Conservation (phyloP, 2,329 filamentous ascomycete genomes). For the Colletotrichum aenigma region DNA sequence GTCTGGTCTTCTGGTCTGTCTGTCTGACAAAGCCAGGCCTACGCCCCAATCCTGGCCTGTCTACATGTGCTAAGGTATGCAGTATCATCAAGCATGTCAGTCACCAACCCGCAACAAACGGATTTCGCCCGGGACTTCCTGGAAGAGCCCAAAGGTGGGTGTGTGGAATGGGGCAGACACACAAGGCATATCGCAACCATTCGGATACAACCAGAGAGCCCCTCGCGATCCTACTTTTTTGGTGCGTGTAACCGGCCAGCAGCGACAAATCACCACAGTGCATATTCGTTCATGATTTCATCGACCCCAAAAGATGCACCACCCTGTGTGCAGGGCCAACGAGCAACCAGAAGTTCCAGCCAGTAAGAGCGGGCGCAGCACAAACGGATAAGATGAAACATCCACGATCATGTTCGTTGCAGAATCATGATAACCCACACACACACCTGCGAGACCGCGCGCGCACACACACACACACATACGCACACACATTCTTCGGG, state of each 20-base stretch:
- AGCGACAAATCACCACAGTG: neutral
- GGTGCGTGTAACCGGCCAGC: neutral
- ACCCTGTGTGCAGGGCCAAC: neutral
- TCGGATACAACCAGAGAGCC: neutral
- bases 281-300: neutral
- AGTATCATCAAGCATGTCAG: neutral
- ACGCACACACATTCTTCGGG: neutral
- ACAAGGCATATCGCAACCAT: neutral
- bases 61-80: neutral
- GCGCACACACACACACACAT: neutral
- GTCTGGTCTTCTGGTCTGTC: neutral
- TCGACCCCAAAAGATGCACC: neutral
- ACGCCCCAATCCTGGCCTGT: neutral
- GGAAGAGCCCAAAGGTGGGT: neutral
- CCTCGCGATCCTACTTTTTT: neutral
- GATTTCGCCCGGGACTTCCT: neutral
- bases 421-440: constrained; percentile 19
- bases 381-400: constrained; percentile 22
- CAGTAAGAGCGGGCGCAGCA: neutral
- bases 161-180: neutral
- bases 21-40: constrained; percentile 7
- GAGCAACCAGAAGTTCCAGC: neutral
- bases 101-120: neutral
- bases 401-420: constrained; percentile 19
- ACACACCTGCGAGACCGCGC: neutral